A percentile compares a stretch with the other conserved stretches of the same genome.
These are phyloP conservation scores for Scheffersomyces titani DNA, from an alignment of 1,139 yeast species.

Conservation along the genomic window DNA sequence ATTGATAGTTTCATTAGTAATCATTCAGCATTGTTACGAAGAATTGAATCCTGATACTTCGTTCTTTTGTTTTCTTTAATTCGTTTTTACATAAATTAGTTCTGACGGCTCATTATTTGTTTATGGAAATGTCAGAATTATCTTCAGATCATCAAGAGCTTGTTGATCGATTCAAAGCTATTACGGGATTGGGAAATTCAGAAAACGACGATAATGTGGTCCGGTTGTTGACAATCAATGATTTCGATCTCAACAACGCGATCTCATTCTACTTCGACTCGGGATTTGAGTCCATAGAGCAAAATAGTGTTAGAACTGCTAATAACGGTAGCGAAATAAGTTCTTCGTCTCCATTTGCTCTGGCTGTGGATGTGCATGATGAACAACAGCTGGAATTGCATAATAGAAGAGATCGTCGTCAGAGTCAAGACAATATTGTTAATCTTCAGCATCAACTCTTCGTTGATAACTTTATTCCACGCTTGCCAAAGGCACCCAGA, in stretches of 20 bases:
- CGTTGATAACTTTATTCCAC: conserved; percentile 36
- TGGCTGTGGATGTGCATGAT: conserved; percentile 12
- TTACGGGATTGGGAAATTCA: conserved; percentile 42
- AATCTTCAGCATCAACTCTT: conserved; percentile 38
- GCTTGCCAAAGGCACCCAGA: conserved; percentile 44
- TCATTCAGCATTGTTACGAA: neutral
- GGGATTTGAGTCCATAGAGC: conserved; percentile 35
- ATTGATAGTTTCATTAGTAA: neutral
- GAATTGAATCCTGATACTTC: neutral
- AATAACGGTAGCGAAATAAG: neutral
- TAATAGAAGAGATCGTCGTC: neutral
- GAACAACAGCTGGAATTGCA: neutral
- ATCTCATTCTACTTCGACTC: conserved; percentile 53
- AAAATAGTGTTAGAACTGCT: conserved; percentile 1
- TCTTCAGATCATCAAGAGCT: conserved; percentile 8
- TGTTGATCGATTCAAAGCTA: conserved; percentile 44
- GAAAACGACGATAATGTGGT: conserved; percentile 36
- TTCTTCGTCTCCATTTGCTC: conserved; percentile 3
- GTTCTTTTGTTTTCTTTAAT: neutral
- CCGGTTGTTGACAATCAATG: conserved; percentile 40
- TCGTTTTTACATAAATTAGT: neutral
- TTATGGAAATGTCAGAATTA: neutral
- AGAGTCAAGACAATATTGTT: conserved; percentile 6
- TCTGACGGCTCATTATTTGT: neutral
- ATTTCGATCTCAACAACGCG: conserved; percentile 53